Evolutionary conservation across 2,329 filamentous ascomycete species (phyloP), one percentile per base, ranked within the genome.

Genomic region (Trichophyton simii): DNA sequence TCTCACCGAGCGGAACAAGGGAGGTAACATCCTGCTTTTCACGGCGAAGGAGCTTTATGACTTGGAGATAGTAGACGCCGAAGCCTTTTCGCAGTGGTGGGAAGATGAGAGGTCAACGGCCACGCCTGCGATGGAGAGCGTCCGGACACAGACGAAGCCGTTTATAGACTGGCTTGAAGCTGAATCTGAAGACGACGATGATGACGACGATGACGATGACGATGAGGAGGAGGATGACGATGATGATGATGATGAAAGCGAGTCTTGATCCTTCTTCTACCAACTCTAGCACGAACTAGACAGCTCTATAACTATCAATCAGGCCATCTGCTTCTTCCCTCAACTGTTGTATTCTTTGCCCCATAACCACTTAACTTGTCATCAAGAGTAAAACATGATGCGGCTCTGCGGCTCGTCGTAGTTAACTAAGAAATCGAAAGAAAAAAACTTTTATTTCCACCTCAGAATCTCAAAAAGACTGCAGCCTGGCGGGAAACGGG

Each of bases 11-110:
- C 78, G 82, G 57, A 79, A 80, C 55, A 85, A 83, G 64, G 85
- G 84, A 2, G 82, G 87, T 69, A 74, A 78, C 42, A 81, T 96
- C 8, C 80, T 97, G 38, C 81, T 91, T 2, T 89, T 86, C 44
- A 78, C 90, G 67, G 82, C 90, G 66, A 94, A 95, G 76, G 88
- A 91, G 73, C 79, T 97, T 59, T 95, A 95, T 71, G 84, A 88
- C 66, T 75, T 88, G 57, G 94, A 97, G 66, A 81, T 95, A 15
- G 76, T 96, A 1, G 90, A 96, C 71, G 90, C 96, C 69, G 91
- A 96, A 48, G 91, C 88, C 0, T 88, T 96, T 66, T 77, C 92
- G 68, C 82, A 82, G 57, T 99, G 94, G 94, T 97, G 91, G 91
- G 82, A 79, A 20, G 87, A 95, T 72, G 80, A 82, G 73, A 80